Percentiles rank a stretch among this genome's conserved stretches.
phyloP scores from a whole-genome alignment of 2,329 filamentous ascomycete species.

The Sporothrix inflata region DNA sequence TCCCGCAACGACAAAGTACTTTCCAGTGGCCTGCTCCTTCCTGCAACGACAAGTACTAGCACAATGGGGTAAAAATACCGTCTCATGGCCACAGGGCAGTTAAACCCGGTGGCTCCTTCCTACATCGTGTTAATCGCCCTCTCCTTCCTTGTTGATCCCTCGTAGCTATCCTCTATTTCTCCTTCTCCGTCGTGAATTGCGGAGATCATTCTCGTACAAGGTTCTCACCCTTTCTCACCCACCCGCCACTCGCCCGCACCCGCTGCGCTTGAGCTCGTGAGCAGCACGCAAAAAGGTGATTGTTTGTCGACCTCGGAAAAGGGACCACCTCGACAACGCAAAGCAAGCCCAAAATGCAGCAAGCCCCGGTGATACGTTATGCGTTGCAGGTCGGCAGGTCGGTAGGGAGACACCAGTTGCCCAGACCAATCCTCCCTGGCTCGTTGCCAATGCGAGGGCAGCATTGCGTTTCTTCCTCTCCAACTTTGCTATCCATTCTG shows the following conservation, averaged over 20 bases:
- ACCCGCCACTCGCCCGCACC: not conserved
- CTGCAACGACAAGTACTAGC: not conserved
- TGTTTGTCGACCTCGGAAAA: not conserved
- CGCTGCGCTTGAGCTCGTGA: not conserved
- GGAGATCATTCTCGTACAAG: not conserved
- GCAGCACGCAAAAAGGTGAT: not conserved
- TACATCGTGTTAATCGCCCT: not conserved
- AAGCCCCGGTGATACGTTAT: not conserved
- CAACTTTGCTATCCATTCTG: not conserved
- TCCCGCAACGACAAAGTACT: slow-evolving; percentile 4
- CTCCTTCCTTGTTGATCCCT: not conserved
- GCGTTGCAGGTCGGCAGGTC: not conserved
- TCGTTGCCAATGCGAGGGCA: not conserved
- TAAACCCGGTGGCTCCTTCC: slow-evolving; percentile 17
- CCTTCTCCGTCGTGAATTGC: not conserved
- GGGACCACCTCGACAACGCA: not conserved
- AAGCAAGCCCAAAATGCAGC: not conserved
- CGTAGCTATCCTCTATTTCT: not conserved
- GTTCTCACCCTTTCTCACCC: not conserved
- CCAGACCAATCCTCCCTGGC: not conserved
- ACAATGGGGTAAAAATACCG: not conserved
- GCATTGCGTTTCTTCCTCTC: not conserved
- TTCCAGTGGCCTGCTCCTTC: not conserved
- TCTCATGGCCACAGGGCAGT: not conserved
- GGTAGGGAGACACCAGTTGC: not conserved